Evolutionary conservation across 1,284 basidiomycete species (phyloP).

Genomic region (Wallemia ichthyophaga): DNA sequence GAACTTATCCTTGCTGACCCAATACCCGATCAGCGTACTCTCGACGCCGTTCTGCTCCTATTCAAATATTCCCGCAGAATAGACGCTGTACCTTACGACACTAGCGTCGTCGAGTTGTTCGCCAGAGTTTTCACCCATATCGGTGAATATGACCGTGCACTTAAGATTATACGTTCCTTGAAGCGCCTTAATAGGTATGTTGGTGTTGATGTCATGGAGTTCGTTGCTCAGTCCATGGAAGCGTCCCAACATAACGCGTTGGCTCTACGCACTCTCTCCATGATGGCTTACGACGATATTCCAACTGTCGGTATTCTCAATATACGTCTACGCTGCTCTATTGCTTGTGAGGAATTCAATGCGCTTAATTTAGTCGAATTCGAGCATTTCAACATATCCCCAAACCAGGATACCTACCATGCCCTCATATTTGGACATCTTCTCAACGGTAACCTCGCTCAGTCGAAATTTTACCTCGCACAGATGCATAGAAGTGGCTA

Average conservation of each 20-base stretch:
- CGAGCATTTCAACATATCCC: neutral
- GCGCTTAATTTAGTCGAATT: neutral
- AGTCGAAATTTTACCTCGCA: neutral
- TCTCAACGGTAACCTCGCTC: neutral
- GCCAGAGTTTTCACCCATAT: neutral
- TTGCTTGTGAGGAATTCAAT: neutral
- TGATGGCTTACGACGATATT: neutral
- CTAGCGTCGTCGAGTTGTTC: neutral
- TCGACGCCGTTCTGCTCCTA: neutral
- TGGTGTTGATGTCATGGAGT: neutral
- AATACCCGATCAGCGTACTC: neutral
- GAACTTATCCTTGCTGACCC: neutral
- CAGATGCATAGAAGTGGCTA: neutral
- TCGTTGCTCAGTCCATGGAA: neutral
- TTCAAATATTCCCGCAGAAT: neutral
- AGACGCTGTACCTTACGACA: neutral
- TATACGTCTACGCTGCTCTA: neutral
- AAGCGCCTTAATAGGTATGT: neutral
- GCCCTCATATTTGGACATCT: neutral
- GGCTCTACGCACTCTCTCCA: neutral
- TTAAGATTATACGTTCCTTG: neutral
- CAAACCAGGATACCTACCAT: neutral
- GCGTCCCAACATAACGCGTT: neutral
- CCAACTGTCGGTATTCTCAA: neutral
- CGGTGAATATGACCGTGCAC: neutral